These are phyloP conservation scores for Brassica carinata DNA, from an alignment of 345 rosid genomes.

Conservation along the genomic window DNA sequence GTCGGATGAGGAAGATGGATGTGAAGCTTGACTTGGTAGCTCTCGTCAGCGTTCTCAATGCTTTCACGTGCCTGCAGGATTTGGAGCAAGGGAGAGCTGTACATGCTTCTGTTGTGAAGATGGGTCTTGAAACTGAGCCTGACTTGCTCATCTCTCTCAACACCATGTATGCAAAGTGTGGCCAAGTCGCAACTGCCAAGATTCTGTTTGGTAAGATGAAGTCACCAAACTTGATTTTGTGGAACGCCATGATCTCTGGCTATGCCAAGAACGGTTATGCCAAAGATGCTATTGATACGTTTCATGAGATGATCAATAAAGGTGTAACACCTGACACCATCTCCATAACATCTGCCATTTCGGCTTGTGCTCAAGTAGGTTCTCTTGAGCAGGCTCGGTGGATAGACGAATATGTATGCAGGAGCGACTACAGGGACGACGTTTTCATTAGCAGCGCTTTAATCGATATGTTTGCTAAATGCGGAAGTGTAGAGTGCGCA, in stretches of 20 bases:
- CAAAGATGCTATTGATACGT: conserved; percentile 57
- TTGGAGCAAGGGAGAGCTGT: conserved; percentile 56
- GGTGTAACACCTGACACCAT: conserved; percentile 54
- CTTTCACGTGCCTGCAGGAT: conserved; percentile 58
- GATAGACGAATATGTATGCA: conserved; percentile 53
- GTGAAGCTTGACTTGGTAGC: conserved; percentile 63
- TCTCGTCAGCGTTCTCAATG: conserved; percentile 66
- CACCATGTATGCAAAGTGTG: conserved; percentile 71
- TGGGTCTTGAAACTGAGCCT: conserved; percentile 60
- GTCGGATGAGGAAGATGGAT: conserved; percentile 53
- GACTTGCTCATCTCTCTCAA: conserved; percentile 71
- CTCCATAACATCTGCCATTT: conserved; percentile 56
- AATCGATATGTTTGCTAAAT: conserved; percentile 74
- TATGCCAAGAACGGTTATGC: conserved; percentile 70
- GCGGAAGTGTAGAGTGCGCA: conserved; percentile 63
- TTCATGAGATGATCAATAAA: conserved; percentile 49
- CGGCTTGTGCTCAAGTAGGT: conserved; percentile 70
- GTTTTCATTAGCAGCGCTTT: conserved; percentile 53
- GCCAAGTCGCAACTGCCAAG: conserved; percentile 57
- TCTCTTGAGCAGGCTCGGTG: conserved; percentile 65
- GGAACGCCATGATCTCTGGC: conserved; percentile 84
- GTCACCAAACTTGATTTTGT: conserved; percentile 55
- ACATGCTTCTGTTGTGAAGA: conserved; percentile 58
- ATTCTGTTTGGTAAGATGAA: conserved; percentile 54
- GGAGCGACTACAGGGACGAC: conserved; percentile 46